phyloP scores from a whole-genome alignment of 75 land plant species.

The Cupressus sempervirens region DNA sequence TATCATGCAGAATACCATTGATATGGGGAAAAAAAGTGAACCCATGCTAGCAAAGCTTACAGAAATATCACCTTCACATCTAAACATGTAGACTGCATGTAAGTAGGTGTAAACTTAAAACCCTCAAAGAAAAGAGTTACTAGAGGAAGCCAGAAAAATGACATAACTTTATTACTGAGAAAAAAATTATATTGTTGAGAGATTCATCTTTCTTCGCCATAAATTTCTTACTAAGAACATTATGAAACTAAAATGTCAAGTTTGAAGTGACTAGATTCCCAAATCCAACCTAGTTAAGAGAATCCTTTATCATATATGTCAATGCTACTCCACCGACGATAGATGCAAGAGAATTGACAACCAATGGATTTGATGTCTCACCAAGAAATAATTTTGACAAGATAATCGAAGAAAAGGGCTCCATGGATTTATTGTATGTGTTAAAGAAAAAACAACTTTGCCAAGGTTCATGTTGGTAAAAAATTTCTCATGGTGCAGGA shows the following conservation, averaged over 20 bases:
- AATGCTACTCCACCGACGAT: constrained; percentile 95
- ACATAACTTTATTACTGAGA: constrained; percentile 84
- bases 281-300: constrained; percentile 97
- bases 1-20: constrained; percentile 94
- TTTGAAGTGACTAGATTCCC: constrained; percentile 98
- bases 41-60: constrained; percentile 64
- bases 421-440: constrained; percentile 99
- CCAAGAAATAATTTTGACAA: constrained; percentile 86
- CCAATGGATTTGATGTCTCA: constrained; percentile 77
- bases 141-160: constrained; percentile 67
- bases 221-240: constrained; percentile 94
- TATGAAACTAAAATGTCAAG: constrained; percentile 84
- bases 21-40: constrained; percentile 88
- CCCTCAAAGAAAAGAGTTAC: constrained; percentile 68
- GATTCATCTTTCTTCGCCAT: constrained; percentile 90
- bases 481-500: constrained; percentile 89
- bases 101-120: constrained; percentile 79
- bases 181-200: constrained; percentile 81
- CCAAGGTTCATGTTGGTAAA: constrained; percentile 97
- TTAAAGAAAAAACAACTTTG: constrained; percentile 89
- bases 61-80: constrained; percentile 58
- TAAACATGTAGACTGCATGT: constrained; percentile 62
- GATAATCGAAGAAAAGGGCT: constrained; percentile 95
- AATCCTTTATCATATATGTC: constrained; percentile 86
- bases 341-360: constrained; percentile 70